These are phyloP conservation scores for Tubosaeta brunneosetosa DNA, from an alignment of 768 basidiomycete genomes.

Conservation along the genomic window DNA sequence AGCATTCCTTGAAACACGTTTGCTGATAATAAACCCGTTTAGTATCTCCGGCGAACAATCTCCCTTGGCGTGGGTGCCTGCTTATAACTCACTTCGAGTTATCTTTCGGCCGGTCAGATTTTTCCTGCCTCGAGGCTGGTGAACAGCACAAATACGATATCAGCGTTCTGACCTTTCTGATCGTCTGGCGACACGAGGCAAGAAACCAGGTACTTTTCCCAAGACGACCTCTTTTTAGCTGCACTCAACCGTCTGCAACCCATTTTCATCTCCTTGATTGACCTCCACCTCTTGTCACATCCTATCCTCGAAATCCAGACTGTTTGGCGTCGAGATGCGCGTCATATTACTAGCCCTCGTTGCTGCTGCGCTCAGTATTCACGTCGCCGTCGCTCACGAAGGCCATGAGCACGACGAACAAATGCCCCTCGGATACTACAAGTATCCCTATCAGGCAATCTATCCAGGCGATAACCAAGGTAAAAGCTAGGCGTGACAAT, in stretches of 20 bases:
- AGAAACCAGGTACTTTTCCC: slow-evolving; percentile 23
- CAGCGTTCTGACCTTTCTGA: slow-evolving; percentile 12
- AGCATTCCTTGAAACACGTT: slow-evolving; percentile 10
- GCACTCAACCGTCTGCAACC: neutral
- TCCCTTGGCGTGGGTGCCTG: slow-evolving; percentile 7
- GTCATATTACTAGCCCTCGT: slow-evolving; percentile 22
- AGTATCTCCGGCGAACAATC: neutral
- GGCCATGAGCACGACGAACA: slow-evolving; percentile 46
- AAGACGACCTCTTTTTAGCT: slow-evolving; percentile 20
- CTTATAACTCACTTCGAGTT: slow-evolving; percentile 8
- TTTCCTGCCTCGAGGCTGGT: slow-evolving; percentile 47
- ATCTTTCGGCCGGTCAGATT: slow-evolving; percentile 2
- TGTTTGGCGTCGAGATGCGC: slow-evolving; percentile 17
- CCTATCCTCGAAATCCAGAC: neutral
- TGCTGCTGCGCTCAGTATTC: slow-evolving; percentile 20
- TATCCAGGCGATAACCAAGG: slow-evolving; percentile 59
- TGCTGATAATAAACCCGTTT: slow-evolving; percentile 13
- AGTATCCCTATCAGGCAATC: slow-evolving; percentile 56
- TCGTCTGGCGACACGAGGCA: slow-evolving; percentile 17
- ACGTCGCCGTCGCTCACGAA: slow-evolving; percentile 32
- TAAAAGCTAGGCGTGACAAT: slow-evolving; percentile 12
- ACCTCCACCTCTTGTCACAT: neutral
- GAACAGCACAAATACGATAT: slow-evolving; percentile 9
- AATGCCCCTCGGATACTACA: slow-evolving; percentile 62
- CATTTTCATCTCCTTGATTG: neutral